Evolutionary conservation across 2,329 filamentous ascomycete species (phyloP).

Genomic region (Emmonsia crescens): DNA sequence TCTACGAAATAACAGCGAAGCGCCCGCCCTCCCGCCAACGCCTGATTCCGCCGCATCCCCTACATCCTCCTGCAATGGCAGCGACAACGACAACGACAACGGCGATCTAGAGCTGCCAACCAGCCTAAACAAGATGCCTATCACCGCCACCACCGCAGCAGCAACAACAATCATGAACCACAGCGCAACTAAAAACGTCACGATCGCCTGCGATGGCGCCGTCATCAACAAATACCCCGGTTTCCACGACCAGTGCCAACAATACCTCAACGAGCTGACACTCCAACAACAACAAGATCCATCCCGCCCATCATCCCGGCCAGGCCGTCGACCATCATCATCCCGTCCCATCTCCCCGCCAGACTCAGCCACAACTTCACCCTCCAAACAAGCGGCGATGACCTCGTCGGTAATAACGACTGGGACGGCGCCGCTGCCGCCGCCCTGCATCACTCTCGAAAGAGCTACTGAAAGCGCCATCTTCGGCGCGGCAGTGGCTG

Average conservation of each 20-base stretch:
- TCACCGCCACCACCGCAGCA: background rate
- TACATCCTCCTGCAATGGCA: too few species aligned
- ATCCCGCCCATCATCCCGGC: background rate
- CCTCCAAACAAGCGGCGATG: background rate
- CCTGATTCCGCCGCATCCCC: slow-evolving; percentile 10
- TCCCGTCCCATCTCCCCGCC: background rate
- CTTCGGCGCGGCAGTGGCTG: slow-evolving; percentile 37
- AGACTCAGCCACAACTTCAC: background rate
- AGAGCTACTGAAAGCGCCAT: slow-evolving; percentile 35
- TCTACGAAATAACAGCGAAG: slow-evolving; percentile 41
- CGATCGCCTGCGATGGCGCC: slow-evolving; percentile 42
- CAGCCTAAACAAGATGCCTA: slow-evolving; percentile 22
- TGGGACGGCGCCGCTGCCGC: too few species aligned
- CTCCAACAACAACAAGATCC: slow-evolving; percentile 14
- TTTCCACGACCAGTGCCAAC: slow-evolving; percentile 36
- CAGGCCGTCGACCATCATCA: too few species aligned
- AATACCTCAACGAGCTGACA: slow-evolving; percentile 33
- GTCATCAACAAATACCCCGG: slow-evolving; percentile 43
- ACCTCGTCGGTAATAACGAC: slow-evolving; percentile 9
- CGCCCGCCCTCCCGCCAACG: slow-evolving; percentile 10
- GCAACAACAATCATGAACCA: too few species aligned
- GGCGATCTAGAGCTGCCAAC: background rate
- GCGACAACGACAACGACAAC: background rate
- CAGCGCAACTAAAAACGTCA: slow-evolving; percentile 24
- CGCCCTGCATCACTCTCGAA: slow-evolving; percentile 29